Conservation (phyloP, 1,284 basidiomycete genomes). For the Boletellus deceptivus region DNA sequence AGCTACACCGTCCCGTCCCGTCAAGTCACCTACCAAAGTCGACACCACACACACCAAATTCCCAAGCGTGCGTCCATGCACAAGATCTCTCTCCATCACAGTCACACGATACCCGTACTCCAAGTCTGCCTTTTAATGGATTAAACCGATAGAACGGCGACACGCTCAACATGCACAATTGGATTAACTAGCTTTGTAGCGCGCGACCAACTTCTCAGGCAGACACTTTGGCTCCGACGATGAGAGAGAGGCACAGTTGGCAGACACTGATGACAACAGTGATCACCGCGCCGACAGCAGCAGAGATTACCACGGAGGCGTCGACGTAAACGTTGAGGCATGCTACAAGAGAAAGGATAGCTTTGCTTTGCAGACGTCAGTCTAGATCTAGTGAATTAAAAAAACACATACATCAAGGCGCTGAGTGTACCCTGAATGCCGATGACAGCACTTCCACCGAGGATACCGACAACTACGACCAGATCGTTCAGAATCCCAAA, state of each 20-base stretch:
- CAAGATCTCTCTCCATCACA: too few relatives aligned
- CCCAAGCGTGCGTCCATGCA: too few relatives aligned
- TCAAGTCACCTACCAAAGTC: too few relatives aligned
- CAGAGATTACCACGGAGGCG: background rate
- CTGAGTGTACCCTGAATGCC: background rate
- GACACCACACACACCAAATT: too few relatives aligned
- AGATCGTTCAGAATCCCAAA: background rate
- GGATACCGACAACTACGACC: background rate
- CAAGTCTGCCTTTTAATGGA: background rate
- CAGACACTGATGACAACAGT: background rate
- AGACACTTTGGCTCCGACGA: background rate
- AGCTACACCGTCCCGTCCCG: too few relatives aligned
- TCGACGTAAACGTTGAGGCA: background rate
- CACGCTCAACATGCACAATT: background rate
- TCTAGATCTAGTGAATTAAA: too few relatives aligned
- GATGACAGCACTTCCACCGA: background rate
- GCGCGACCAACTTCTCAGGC: background rate
- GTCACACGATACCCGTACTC: background rate
- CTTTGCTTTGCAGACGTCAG: background rate
- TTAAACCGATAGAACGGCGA: background rate
- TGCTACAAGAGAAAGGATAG: background rate
- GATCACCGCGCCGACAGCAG: background rate
- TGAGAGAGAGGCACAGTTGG: background rate
- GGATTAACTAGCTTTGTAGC: background rate
- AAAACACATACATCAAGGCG: background rate